Evolutionary conservation across 1,139 yeast genomes (phyloP), one percentile per base, ranked within the genome.

Genomic region (Hansenula anomala): DNA sequence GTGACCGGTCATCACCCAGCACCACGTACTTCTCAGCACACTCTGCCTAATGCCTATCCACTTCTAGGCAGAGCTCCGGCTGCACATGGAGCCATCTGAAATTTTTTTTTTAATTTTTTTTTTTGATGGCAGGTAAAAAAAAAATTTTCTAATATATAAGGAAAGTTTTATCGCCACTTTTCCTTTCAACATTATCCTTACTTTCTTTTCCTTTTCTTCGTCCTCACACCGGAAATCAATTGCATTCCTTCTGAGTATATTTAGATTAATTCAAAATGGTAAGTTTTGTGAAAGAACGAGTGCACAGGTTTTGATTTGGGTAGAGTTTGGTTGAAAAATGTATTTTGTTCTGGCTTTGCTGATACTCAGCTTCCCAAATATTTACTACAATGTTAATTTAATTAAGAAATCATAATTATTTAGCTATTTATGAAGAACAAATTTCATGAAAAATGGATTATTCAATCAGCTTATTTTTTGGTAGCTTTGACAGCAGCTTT

Each of bases 401-500:
- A 6, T 20, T 6, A 20, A 20, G 22, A 20, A 20, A 20, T 9
- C 22, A 20, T 20, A 20, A 20, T 20, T 6, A 20, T 6, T 6
- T 20, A 20, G 22, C 22, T 20, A 20, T 20, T 20, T 20, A 20
- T 20, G n/a, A 20, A 20, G 22, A 20, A 20, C 9, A 9, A 20
- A 20, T 20, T n/a, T n/a, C n/a, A n/a, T 6, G 9, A 20, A 6
- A 20, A 20, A 19, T 17, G 24, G 12, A 13, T 24, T 8, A 28
- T 19, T 38, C 16, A 40, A 33, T 30, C 42, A 44, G 33, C 67
- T 84, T 90, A 90, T 82, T 90, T 88, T 90, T 89, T 90, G 69
- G 84, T 83, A 73, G 97, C 97, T 89, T 92, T 92, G 67, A 75
- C 81, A 71, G 97, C 97, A 74, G 98, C 95, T 90, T 92, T 92